Evolutionary conservation across 2,329 filamentous ascomycete genomes (phyloP).

Genomic region (Diaporthe capsici): DNA sequence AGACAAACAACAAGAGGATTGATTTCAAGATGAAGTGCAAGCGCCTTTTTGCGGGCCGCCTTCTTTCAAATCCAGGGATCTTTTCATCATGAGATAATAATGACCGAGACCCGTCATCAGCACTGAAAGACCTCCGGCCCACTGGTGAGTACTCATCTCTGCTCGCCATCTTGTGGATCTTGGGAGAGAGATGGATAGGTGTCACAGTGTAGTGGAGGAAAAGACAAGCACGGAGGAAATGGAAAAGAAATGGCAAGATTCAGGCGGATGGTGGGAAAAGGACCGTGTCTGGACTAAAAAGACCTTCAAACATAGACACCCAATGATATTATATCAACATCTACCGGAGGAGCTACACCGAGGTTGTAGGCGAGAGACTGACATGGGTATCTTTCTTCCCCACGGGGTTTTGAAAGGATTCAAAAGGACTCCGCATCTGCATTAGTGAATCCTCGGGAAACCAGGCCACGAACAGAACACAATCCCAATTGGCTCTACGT

Average conservation of each 20-base stretch:
- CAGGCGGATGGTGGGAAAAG: neutral
- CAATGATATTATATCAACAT: neutral
- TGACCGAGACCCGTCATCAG: neutral
- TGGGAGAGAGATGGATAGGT: no score
- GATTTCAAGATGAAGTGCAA: neutral
- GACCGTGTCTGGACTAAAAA: neutral
- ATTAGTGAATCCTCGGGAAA: neutral
- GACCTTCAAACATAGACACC: neutral
- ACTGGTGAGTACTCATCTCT: conserved; percentile 2
- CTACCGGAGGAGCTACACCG: neutral
- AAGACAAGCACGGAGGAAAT: neutral
- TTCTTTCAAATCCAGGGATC: neutral
- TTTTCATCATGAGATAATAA: neutral
- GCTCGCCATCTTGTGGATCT: neutral
- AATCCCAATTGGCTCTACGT: neutral
- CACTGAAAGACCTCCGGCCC: conserved; percentile 1
- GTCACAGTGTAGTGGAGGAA: neutral
- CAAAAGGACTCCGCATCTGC: neutral
- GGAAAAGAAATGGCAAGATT: rapidly evolving
- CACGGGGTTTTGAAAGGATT: neutral
- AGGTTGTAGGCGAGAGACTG: neutral
- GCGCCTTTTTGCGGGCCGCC: neutral
- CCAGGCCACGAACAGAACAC: neutral
- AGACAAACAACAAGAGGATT: neutral
- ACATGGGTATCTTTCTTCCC: neutral